These are phyloP conservation scores for Magnolia kwangsiensis DNA, from an alignment of 164 flowering plant species.

Conservation along the genomic window DNA sequence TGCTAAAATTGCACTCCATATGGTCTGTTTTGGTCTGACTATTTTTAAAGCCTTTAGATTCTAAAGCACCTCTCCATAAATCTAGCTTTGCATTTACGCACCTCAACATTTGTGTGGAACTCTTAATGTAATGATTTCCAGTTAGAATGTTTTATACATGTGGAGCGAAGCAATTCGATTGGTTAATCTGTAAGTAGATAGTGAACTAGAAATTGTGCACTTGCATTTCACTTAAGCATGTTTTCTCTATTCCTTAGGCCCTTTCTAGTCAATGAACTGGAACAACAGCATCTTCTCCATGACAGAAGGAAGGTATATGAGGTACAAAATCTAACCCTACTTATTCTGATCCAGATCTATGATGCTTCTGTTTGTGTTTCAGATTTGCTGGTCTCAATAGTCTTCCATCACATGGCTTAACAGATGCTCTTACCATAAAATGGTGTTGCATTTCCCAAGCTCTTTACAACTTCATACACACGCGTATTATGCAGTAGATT, in stretches of 20 bases:
- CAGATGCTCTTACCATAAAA: background rate
- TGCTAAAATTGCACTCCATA: too few relatives aligned
- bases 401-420: too few relatives aligned
- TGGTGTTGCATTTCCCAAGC: background rate
- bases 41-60: too few relatives aligned
- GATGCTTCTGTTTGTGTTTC: background rate
- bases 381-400: too few relatives aligned
- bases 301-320: conserved; percentile 98
- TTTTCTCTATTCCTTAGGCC: conserved; percentile 51
- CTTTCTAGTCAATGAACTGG: conserved; percentile 85
- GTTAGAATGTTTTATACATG: too few relatives aligned
- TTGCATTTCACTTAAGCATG: background rate
- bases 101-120: too few relatives aligned
- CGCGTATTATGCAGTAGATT: background rate
- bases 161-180: too few relatives aligned
- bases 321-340: conserved; percentile 32
- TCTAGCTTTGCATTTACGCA: too few relatives aligned
- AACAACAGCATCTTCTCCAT: conserved; percentile 89
- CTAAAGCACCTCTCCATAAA: too few relatives aligned
- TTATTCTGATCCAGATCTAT: background rate
- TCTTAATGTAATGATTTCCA: too few relatives aligned
- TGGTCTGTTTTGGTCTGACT: too few relatives aligned
- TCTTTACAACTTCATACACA: background rate
- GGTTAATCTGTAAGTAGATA: too few relatives aligned
- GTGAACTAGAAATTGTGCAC: background rate